Evolutionary conservation across 2,329 filamentous ascomycete genomes (phyloP).

Genomic region (Talaromyces sp.): DNA sequence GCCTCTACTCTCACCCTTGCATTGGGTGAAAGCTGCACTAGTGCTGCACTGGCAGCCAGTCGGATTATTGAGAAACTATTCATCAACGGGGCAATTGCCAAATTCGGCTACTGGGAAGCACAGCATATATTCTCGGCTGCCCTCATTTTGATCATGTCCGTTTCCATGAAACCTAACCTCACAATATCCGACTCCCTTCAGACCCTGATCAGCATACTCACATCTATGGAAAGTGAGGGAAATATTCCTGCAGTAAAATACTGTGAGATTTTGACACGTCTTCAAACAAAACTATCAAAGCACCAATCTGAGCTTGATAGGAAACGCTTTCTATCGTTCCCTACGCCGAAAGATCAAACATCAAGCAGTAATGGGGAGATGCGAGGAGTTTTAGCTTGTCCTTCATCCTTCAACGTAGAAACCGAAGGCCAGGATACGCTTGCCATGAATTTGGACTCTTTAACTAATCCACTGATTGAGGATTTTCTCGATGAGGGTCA

Average conservation of each 20-base stretch:
- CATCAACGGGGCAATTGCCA: slow-evolving; percentile 26
- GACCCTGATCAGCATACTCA: slow-evolving; percentile 21
- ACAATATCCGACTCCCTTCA: slow-evolving; percentile 21
- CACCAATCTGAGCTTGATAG: too few species aligned
- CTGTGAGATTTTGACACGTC: slow-evolving; percentile 19
- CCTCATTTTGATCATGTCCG: slow-evolving; percentile 26
- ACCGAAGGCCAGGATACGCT: too few species aligned
- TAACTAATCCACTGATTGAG: too few species aligned
- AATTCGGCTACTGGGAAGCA: slow-evolving; percentile 29
- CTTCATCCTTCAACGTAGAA: too few species aligned
- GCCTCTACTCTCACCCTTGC: slow-evolving; percentile 21
- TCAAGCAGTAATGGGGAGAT: too few species aligned
- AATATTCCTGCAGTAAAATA: slow-evolving; percentile 25
- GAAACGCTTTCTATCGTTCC: too few species aligned
- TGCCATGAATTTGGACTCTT: too few species aligned
- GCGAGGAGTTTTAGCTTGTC: too few species aligned
- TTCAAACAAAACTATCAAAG: too few species aligned
- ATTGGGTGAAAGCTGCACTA: slow-evolving; percentile 26
- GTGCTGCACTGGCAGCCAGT: slow-evolving; percentile 24
- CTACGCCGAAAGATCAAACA: too few species aligned
- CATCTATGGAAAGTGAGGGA: slow-evolving; percentile 25
- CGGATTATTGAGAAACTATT: slow-evolving; percentile 23
- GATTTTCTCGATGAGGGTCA: too few species aligned
- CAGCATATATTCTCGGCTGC: slow-evolving; percentile 28
- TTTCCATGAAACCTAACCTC: slow-evolving; percentile 15